A percentile compares a stretch with the other conserved stretches of the same genome.
Conservation (phyloP, 305 asterid species). For the Stenogyne calaminthoides region DNA sequence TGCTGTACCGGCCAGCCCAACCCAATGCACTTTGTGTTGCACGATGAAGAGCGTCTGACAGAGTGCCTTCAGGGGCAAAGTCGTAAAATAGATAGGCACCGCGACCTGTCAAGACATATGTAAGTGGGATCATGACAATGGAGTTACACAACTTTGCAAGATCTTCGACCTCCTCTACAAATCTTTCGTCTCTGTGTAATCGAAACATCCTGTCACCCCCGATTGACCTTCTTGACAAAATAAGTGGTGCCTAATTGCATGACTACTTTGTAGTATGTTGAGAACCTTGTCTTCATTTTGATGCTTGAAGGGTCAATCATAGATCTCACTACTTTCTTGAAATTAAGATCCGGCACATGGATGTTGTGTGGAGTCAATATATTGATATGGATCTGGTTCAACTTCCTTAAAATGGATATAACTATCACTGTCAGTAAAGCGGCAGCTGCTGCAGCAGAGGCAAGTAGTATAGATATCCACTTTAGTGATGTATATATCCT, state of each 20-base stretch:
- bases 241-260: slow-evolving; percentile 73
- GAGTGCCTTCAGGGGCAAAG: slow-evolving; percentile 59
- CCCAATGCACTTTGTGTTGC: slow-evolving; percentile 42
- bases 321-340: slow-evolving; percentile 56
- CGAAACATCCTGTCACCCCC: slow-evolving; percentile 82
- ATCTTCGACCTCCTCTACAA: slow-evolving; percentile 66
- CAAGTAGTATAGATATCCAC: slow-evolving; percentile 35
- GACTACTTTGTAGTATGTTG: slow-evolving; percentile 72
- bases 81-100: slow-evolving; percentile 76
- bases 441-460: slow-evolving; percentile 47
- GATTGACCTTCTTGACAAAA: slow-evolving; percentile 77
- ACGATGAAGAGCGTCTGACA: slow-evolving; percentile 59
- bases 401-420: slow-evolving; percentile 55
- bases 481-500: slow-evolving; percentile 32
- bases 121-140: slow-evolving; percentile 82
- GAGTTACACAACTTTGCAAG: slow-evolving; percentile 70
- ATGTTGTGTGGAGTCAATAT: slow-evolving; percentile 65
- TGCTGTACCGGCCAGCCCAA: slow-evolving; percentile 86
- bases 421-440: slow-evolving; percentile 42
- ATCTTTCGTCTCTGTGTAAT: slow-evolving; percentile 61
- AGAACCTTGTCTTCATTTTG: slow-evolving; percentile 66
- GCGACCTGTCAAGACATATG: slow-evolving; percentile 64
- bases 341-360: slow-evolving; percentile 74
- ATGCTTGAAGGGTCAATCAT: slow-evolving; percentile 48
- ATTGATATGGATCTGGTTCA: slow-evolving; percentile 54